These are phyloP conservation scores for Microthlaspi erraticum DNA, from an alignment of 345 rosid species.

Conservation along the genomic window DNA sequence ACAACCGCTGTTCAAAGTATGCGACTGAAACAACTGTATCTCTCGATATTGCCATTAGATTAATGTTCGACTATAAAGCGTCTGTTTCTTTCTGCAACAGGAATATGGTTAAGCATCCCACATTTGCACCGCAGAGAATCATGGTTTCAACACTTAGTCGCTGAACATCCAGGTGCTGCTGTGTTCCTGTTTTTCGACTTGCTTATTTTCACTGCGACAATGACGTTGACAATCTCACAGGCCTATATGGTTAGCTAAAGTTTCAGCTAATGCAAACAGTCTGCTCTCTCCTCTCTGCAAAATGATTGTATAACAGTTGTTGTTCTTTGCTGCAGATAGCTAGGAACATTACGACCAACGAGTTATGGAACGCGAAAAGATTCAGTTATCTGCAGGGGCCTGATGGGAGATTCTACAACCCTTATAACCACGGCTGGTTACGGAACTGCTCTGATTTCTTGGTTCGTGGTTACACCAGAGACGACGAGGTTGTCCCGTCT, in stretches of 20 bases:
- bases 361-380: conserved; percentile 69
- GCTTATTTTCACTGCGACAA: conserved; percentile 58
- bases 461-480: conserved; percentile 68
- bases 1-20: conserved; percentile 75
- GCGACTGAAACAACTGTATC: conserved; percentile 36
- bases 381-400: conserved; percentile 78
- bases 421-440: conserved; percentile 89
- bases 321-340: conserved; percentile 65
- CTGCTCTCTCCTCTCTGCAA: conserved; percentile 1
- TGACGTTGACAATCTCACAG: conserved; percentile 66
- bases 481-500: conserved; percentile 76
- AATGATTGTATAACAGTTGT: conserved; percentile 17
- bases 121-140: conserved; percentile 51
- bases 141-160: conserved; percentile 63
- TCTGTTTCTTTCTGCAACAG: conserved; percentile 49
- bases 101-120: conserved; percentile 62
- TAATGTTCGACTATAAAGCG: neutral
- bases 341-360: conserved; percentile 88
- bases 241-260: conserved; percentile 70
- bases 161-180: conserved; percentile 70
- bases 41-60: neutral
- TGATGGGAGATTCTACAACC: conserved; percentile 84
- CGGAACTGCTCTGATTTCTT: conserved; percentile 88
- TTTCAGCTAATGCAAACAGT: conserved; percentile 15
- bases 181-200: conserved; percentile 68